phyloP scores from a whole-genome alignment of 2,329 filamentous ascomycete genomes.

The Diplodia sapinea region DNA sequence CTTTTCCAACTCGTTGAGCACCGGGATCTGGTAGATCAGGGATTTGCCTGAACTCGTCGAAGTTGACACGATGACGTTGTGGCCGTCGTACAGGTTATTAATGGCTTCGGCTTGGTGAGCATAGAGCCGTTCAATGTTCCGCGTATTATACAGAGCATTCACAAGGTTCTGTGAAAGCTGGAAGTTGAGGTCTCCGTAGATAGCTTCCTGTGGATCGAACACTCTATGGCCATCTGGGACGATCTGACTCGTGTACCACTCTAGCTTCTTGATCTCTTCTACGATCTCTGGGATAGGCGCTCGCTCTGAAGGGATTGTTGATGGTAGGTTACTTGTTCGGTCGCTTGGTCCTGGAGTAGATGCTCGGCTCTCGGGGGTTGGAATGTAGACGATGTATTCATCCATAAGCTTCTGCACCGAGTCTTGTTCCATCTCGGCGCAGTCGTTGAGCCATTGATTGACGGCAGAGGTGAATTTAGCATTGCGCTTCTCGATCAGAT shows the following conservation, averaged over 20 bases:
- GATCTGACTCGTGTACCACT: constrained; percentile 92
- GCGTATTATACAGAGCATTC: constrained; percentile 94
- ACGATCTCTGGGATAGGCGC: constrained; percentile 85
- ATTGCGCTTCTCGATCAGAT: constrained; percentile 88
- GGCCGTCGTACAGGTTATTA: constrained; percentile 80
- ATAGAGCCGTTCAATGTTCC: constrained; percentile 83
- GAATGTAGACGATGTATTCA: constrained; percentile 67
- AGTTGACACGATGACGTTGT: constrained; percentile 89
- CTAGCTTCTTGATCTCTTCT: constrained; percentile 75
- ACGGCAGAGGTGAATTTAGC: constrained; percentile 79
- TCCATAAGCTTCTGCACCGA: constrained; percentile 69
- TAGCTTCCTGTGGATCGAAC: constrained; percentile 81
- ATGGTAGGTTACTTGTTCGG: constrained; percentile 57
- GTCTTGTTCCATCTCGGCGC: constrained; percentile 68
- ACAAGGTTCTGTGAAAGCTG: constrained; percentile 87
- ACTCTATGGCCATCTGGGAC: constrained; percentile 91
- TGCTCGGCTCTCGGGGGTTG: constrained; percentile 57
- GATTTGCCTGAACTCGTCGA: constrained; percentile 97
- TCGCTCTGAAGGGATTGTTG: constrained; percentile 78
- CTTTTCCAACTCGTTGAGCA: constrained; percentile 82
- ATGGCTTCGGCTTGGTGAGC: constrained; percentile 93
- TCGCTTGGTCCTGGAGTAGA: constrained; percentile 50
- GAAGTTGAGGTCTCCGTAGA: constrained; percentile 85
- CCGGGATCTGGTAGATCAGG: constrained; percentile 95
- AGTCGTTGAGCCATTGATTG: constrained; percentile 76